These are phyloP conservation scores for Kandelia obovata DNA, from an alignment of 345 rosid species.

Conservation along the genomic window DNA sequence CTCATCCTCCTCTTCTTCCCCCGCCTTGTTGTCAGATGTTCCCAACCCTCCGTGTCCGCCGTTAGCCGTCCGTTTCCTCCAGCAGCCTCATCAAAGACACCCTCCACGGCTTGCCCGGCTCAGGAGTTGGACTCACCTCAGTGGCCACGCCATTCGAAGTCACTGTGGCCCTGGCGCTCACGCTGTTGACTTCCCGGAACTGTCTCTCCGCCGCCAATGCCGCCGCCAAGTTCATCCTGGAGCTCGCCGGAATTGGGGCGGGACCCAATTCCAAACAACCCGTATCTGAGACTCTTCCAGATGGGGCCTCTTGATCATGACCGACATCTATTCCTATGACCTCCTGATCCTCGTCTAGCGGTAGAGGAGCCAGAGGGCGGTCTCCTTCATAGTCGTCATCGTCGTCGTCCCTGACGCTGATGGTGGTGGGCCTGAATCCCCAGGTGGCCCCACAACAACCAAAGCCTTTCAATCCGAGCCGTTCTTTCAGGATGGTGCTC, in stretches of 20 bases:
- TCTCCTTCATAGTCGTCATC: background rate
- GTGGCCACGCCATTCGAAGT: background rate
- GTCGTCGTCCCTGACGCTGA: conserved; percentile 36
- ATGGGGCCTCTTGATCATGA: conserved; percentile 6
- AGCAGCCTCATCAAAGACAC: conserved; percentile 77
- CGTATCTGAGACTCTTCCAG: conserved; percentile 15
- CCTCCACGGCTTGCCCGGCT: conserved; percentile 50
- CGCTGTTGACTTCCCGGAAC: conserved; percentile 21
- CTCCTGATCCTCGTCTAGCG: conserved; percentile 24
- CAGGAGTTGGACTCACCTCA: background rate
- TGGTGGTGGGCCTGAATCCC: conserved; percentile 42
- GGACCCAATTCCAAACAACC: conserved; percentile 10
- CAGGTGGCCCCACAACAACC: conserved; percentile 72
- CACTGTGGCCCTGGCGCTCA: background rate
- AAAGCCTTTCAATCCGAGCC: conserved; percentile 56
- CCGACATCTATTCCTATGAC: conserved; percentile 1
- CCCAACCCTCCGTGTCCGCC: conserved; percentile 23
- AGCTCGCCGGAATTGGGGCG: conserved; percentile 12
- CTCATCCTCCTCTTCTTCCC: conserved; percentile 11
- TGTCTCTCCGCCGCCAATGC: conserved; percentile 85
- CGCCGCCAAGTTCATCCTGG: conserved; percentile 81
- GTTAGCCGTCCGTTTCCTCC: conserved; percentile 61
- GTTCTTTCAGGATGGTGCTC: conserved; percentile 40
- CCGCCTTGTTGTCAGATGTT: background rate
- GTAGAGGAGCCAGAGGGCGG: background rate